Evolutionary conservation across 306 rosid species (phyloP).

Genomic region (Cucurbita argyrosperma): DNA sequence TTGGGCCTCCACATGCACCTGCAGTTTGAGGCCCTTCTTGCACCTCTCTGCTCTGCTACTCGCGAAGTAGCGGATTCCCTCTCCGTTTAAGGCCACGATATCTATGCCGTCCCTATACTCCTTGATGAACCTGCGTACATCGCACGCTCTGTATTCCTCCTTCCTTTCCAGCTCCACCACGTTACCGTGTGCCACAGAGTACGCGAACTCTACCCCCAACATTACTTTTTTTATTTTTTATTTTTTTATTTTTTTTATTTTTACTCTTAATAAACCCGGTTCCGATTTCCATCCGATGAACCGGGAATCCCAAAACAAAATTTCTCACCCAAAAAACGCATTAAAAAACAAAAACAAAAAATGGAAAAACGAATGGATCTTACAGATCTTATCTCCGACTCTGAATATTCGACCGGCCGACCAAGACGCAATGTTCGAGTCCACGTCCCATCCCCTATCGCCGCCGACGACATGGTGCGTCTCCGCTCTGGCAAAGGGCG

Average conservation of each 20-base stretch:
- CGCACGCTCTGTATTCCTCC: conserved; percentile 64
- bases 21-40: conserved; percentile 53
- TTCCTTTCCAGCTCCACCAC: conserved; percentile 40
- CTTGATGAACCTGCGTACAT: conserved; percentile 41
- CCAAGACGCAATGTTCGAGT: conserved; percentile 46
- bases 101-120: conserved; percentile 67
- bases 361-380: conserved; percentile 2
- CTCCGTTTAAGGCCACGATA: conserved; percentile 34
- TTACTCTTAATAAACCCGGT: not conserved
- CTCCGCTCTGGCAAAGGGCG: conserved; percentile 10
- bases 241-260: not conserved
- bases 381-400: conserved; percentile 74
- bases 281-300: too few relatives aligned
- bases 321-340: not conserved
- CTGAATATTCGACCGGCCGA: conserved; percentile 33
- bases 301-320: too few relatives aligned
- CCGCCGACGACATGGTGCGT: conserved; percentile 74
- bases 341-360: not conserved
- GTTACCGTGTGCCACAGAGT: conserved; percentile 40
- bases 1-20: conserved; percentile 24
- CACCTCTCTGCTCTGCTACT: conserved; percentile 41
- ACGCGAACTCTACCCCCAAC: conserved; percentile 50
- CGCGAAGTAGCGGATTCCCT: conserved; percentile 58
- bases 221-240: not conserved
- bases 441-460: conserved; percentile 76